Evolutionary conservation across 768 basidiomycete genomes (phyloP).

Genomic region (Auriculariales sp.): DNA sequence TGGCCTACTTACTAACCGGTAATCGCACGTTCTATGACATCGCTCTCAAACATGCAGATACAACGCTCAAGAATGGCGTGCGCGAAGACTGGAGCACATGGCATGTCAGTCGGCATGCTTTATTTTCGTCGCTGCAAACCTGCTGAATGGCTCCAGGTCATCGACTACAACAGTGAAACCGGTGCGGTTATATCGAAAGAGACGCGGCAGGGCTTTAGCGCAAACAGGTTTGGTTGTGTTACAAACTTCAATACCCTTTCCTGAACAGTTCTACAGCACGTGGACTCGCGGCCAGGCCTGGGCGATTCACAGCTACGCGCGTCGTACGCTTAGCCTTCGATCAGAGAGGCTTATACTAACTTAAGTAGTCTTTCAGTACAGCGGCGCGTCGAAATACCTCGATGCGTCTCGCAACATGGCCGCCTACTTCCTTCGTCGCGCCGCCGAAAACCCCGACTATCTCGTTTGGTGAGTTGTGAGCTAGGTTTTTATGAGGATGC

Average conservation of each 20-base stretch:
- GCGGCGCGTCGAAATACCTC: conserved; percentile 7
- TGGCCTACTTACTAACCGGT: conserved; percentile 1
- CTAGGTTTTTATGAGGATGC: not conserved
- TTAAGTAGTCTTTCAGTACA: conserved; percentile 9
- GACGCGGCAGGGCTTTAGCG: not conserved
- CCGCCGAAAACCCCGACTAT: not conserved
- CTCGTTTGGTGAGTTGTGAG: not conserved
- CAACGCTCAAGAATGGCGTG: conserved; percentile 12
- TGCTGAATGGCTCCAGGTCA: conserved; percentile 23
- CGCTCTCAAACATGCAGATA: conserved; percentile 13
- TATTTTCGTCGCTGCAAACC: not conserved
- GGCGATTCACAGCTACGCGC: conserved; percentile 56
- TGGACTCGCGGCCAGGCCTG: conserved; percentile 66
- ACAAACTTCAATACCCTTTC: not conserved
- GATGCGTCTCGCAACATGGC: conserved; percentile 9
- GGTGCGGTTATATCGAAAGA: not conserved
- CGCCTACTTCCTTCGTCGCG: not conserved
- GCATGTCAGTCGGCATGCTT: not conserved
- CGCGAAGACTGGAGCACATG: conserved; percentile 4
- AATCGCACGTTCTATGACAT: conserved; percentile 9
- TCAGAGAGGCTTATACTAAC: not conserved
- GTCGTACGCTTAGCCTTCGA: conserved; percentile 29
- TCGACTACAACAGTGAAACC: not conserved
- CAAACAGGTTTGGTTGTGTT: not conserved
- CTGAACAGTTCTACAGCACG: conserved; percentile 26